Conservation (phyloP, 75 land plant genomes). For the Pseudotsuga menziesii region DNA sequence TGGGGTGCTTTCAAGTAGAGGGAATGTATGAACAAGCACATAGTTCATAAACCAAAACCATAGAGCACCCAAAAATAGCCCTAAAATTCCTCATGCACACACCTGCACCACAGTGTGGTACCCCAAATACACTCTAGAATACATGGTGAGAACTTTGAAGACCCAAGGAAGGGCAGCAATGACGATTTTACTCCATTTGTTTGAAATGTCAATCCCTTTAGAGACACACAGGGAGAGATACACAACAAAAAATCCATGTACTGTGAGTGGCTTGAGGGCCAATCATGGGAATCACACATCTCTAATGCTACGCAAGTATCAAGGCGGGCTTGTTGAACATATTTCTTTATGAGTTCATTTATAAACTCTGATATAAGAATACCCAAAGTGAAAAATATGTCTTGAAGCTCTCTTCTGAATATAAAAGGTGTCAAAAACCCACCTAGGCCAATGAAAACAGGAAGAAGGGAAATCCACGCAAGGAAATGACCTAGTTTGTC, state of each 20-base stretch:
- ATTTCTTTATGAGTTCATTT: conserved; percentile 74
- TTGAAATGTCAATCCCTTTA: conserved; percentile 21
- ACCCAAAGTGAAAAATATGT: conserved; percentile 78
- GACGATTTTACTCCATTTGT: conserved; percentile 12
- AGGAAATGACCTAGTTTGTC: conserved; percentile 82
- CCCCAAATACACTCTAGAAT: conserved; percentile 90
- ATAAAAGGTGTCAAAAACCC: conserved; percentile 91
- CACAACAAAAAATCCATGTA: conserved; percentile 92
- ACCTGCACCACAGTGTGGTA: conserved; percentile 87
- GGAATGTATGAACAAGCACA: conserved; percentile 43
- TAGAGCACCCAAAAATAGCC: conserved; percentile 47
- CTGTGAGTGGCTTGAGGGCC: conserved; percentile 99
- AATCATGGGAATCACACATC: conserved; percentile 95
- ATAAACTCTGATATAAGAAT: conserved; percentile 71
- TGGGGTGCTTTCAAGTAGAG: conserved; percentile 59
- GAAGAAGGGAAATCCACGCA: conserved; percentile 96
- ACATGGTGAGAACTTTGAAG: conserved; percentile 64
- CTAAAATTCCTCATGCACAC: conserved; percentile 69
- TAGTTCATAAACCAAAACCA: conserved; percentile 79
- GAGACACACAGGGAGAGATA: conserved; percentile 50
- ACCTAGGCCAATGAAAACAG: conserved; percentile 88
- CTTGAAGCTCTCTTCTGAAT: conserved; percentile 95
- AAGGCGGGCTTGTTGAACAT: conserved; percentile 86
- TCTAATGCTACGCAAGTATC: conserved; percentile 78
- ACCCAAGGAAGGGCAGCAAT: conserved; percentile 51